phyloP scores from a whole-genome alignment of 148 eudicot genomes.

The Rhododendron molle region DNA sequence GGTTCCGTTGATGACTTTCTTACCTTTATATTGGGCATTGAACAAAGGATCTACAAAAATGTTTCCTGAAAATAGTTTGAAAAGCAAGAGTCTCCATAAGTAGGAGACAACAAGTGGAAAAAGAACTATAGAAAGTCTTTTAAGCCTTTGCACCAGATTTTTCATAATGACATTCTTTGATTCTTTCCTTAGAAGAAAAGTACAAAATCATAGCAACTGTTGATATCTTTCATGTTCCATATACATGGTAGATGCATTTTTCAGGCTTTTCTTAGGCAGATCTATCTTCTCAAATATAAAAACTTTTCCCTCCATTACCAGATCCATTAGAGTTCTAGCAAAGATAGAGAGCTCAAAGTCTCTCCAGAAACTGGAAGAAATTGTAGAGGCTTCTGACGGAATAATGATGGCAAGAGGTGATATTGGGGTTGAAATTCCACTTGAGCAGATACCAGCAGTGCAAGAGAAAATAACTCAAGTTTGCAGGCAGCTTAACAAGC shows the following conservation, averaged over 20 bases:
- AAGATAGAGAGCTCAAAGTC: slow-evolving; percentile 46
- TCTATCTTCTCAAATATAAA: not conserved
- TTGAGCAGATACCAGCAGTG: slow-evolving; percentile 47
- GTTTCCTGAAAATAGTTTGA: too few species aligned
- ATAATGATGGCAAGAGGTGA: slow-evolving; percentile 53
- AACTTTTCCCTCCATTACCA: slow-evolving; percentile 8
- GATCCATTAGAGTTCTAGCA: slow-evolving; percentile 40
- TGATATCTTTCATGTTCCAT: not conserved
- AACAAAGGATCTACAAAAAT: too few species aligned
- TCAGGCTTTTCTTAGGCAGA: not conserved
- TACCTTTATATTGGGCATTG: too few species aligned
- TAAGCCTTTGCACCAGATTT: too few species aligned
- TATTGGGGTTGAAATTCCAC: slow-evolving; percentile 50
- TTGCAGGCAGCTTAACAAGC: slow-evolving; percentile 51
- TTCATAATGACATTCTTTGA: too few species aligned
- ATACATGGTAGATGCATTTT: not conserved
- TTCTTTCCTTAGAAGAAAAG: not conserved
- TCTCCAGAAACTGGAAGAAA: slow-evolving; percentile 39
- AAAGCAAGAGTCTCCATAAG: too few species aligned
- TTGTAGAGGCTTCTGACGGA: slow-evolving; percentile 51
- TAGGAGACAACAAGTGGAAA: too few species aligned
- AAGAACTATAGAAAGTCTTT: too few species aligned
- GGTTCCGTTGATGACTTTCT: too few species aligned
- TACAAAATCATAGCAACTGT: not conserved
- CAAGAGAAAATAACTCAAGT: slow-evolving; percentile 31